Evolutionary conservation across 169 alveolate genomes (phyloP).

Genomic region (Plasmodium malariae): DNA sequence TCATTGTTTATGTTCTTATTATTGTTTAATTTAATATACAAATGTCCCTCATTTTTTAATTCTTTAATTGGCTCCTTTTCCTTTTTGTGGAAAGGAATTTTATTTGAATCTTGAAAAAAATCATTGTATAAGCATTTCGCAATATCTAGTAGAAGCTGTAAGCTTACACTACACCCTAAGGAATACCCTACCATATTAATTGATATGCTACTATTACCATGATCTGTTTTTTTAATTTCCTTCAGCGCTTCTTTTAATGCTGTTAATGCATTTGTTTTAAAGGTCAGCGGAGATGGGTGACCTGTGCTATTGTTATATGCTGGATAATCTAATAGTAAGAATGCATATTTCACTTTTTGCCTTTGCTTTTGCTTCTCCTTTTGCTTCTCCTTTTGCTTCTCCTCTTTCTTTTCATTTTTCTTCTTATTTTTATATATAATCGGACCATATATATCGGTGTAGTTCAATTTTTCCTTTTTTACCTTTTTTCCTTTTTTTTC

Average conservation of each 20-base stretch:
- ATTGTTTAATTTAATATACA: conserved; percentile 40
- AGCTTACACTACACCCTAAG: conserved; percentile 57
- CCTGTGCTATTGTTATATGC: conserved; percentile 70
- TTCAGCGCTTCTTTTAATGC: conserved; percentile 71
- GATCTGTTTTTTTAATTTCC: conserved; percentile 14
- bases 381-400: too few species aligned
- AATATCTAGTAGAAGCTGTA: conserved; percentile 53
- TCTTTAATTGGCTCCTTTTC: conserved; percentile 52
- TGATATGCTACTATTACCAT: neutral
- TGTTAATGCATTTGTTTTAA: conserved; percentile 60
- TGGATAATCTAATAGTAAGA: conserved; percentile 67
- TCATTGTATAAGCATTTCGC: conserved; percentile 75
- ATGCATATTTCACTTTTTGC: conserved; percentile 35
- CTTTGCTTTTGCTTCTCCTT: too few species aligned
- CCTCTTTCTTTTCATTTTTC: conserved; percentile 1
- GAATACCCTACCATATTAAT: conserved; percentile 60
- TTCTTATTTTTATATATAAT: conserved; percentile 34
- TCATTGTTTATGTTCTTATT: conserved; percentile 24
- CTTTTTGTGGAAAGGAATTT: conserved; percentile 22
- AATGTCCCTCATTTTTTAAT: conserved; percentile 4
- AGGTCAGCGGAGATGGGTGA: conserved; percentile 74
- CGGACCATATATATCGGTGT: conserved; percentile 72
- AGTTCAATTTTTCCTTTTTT: conserved; percentile 37
- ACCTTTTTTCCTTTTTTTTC: conserved; percentile 26
- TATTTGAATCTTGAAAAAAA: conserved; percentile 36